phyloP scores from a whole-genome alignment of 257 asterid genomes.

The Plantago elongata region DNA sequence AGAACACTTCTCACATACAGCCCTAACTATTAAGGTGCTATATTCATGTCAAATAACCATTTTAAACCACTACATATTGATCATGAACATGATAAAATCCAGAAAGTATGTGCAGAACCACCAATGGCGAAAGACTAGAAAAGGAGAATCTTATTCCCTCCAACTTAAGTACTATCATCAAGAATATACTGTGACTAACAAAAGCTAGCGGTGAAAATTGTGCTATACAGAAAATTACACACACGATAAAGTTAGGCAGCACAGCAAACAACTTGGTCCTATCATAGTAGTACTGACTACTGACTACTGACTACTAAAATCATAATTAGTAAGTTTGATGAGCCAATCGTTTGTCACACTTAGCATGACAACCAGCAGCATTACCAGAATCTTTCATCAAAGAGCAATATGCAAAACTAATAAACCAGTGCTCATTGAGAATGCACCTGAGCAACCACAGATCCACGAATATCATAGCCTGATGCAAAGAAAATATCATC shows the following conservation, averaged over 20 bases:
- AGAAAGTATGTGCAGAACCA: slow-evolving; percentile 14
- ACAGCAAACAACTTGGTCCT: slow-evolving; percentile 4
- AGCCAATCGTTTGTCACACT: slow-evolving; percentile 8
- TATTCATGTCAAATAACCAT: not conserved
- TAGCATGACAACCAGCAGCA: slow-evolving; percentile 18
- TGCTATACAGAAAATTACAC: not conserved
- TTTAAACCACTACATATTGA: not conserved
- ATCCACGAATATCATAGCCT: slow-evolving; percentile 81
- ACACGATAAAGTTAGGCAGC: slow-evolving; percentile 7
- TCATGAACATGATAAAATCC: not conserved
- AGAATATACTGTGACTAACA: slow-evolving; percentile 11
- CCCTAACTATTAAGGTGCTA: slow-evolving; percentile 7
- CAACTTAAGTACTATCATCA: slow-evolving; percentile 3
- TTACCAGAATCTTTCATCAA: slow-evolving; percentile 1
- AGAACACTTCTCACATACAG: slow-evolving; percentile 1
- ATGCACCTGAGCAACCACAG: slow-evolving; percentile 88
- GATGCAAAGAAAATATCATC: slow-evolving; percentile 70
- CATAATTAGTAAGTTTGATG: not conserved
- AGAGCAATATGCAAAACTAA: not conserved
- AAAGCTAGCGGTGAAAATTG: slow-evolving; percentile 2
- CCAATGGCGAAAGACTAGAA: not conserved
- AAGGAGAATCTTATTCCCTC: not conserved
- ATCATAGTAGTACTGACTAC: too few species aligned
- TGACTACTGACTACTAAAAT: not conserved
- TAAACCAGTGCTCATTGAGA: slow-evolving; percentile 15